Evolutionary conservation across 371 early-diverging fungal genomes (phyloP), one percentile per base, ranked within the genome.

Genomic region (Smittium mucronatum): DNA sequence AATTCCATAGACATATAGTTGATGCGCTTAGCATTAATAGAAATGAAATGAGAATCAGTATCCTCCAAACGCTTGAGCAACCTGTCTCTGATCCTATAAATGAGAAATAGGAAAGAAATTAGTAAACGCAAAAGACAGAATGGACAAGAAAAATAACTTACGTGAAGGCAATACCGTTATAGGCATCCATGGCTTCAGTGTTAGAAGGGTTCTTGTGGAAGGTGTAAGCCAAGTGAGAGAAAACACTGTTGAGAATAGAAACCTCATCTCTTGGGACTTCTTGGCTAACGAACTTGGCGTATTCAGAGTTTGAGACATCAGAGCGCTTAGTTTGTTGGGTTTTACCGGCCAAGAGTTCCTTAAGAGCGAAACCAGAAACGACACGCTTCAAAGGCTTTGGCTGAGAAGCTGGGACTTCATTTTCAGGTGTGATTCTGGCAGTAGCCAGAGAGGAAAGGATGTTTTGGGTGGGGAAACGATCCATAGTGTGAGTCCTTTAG

Each of bases 1-100:
- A 95, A 95, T 81, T 95, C 95, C 76, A 95, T 84, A 36, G 95
- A 94, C 73, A 95, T 80, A 80, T 95, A 95, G 81, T 94, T 93
- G 36, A 94, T 88, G 58, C 93, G 87, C 82, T 95, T 95, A 61
- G 89, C 90, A 70, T 89, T 85, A 36, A 82, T 78, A 58, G 70
- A 70, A 64, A 84, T 83, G 76, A 87, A 86, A 76, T 79, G 81
- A 74, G 82, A 88, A 75, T 93, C 92, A 30, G 94, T 93, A 57
- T 80, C 75, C 76, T 94, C 92, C 95, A 94, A 94, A 63, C 83
- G 81, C 70, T 90, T 85, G 70, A 94, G 83, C 64, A 95, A 85
- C 47, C 86, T 86, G 77, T 95, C 95, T 67, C 93, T 90, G 70
- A 92, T 87, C 28, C 65, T 65, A 70, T 86, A 85, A 69, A 72